Conservation (phyloP, 305 asterid genomes). For the Solanum aculeatissimum region DNA sequence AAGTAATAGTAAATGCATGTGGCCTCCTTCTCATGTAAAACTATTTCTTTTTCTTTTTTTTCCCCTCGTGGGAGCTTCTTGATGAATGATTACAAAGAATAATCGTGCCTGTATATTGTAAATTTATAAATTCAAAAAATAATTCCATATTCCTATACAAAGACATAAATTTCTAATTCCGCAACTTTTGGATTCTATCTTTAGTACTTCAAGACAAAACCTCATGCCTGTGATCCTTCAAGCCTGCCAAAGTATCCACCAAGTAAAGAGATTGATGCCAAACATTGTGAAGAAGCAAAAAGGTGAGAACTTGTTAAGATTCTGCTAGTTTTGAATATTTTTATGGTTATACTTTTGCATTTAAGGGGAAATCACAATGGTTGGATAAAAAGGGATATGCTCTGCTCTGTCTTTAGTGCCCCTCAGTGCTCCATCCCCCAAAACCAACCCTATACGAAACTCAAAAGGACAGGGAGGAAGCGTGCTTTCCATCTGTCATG, state of each 20-base stretch:
- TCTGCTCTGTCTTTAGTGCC: background rate
- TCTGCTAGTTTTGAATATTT: background rate
- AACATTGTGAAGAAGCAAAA: slow-evolving; percentile 63
- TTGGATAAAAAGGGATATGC: background rate
- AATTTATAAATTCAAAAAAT: background rate
- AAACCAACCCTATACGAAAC: background rate
- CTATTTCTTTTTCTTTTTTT: background rate
- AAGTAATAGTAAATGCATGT: background rate
- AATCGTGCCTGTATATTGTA: background rate
- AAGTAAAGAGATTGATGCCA: slow-evolving; percentile 90
- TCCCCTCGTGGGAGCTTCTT: background rate
- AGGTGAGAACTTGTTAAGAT: slow-evolving; percentile 23
- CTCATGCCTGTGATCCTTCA: slow-evolving; percentile 86
- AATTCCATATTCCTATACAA: background rate
- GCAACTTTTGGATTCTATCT: background rate
- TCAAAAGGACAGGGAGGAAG: background rate
- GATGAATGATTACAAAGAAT: background rate
- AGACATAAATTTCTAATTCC: background rate
- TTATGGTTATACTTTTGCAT: background rate
- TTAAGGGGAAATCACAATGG: background rate
- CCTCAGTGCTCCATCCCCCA: background rate
- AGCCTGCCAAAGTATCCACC: slow-evolving; percentile 92
- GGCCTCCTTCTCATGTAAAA: background rate
- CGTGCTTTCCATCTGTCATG: background rate
- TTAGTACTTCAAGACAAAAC: slow-evolving; percentile 87